Evolutionary conservation across 2,329 filamentous ascomycete species (phyloP).

Genomic region (Fusarium domesticum): DNA sequence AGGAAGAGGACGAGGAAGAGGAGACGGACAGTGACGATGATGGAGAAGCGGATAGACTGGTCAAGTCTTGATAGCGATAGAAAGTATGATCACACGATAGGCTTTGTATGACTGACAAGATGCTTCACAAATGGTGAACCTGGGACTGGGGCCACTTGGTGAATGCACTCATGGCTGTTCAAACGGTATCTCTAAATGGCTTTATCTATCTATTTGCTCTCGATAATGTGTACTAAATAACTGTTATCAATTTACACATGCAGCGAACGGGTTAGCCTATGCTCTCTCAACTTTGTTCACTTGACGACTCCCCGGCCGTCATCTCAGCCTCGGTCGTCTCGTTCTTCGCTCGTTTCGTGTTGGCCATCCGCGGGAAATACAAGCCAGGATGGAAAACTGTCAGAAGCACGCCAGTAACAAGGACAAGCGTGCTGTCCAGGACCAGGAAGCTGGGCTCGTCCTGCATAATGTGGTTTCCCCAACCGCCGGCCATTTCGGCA

Average conservation of each 20-base stretch:
- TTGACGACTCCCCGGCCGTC: constrained; percentile 25
- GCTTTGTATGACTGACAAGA: neutral
- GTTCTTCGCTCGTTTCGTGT: constrained; percentile 23
- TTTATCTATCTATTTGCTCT: too few relatives aligned
- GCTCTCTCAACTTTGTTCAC: constrained; percentile 23
- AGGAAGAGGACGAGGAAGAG: constrained; percentile 48
- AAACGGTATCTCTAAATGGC: too few relatives aligned
- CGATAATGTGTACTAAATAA: neutral
- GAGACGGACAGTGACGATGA: constrained; percentile 49
- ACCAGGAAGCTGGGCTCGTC: constrained; percentile 58
- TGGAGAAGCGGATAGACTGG: constrained; percentile 44
- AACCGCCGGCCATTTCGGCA: constrained; percentile 62
- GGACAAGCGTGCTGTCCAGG: constrained; percentile 52
- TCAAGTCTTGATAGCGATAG: constrained; percentile 35
- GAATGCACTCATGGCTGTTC: too few relatives aligned
- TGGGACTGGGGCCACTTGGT: too few relatives aligned
- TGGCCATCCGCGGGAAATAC: constrained; percentile 54
- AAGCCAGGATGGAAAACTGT: constrained; percentile 53
- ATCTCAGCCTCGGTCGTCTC: constrained; percentile 22
- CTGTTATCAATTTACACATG: neutral
- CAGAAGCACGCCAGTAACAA: constrained; percentile 48
- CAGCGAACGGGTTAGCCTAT: constrained; percentile 5
- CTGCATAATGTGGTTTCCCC: constrained; percentile 62
- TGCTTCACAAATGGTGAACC: neutral
- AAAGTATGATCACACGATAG: constrained; percentile 12